Evolutionary conservation across 2,329 filamentous ascomycete species (phyloP).

Genomic region (Helicocarpus griseus): DNA sequence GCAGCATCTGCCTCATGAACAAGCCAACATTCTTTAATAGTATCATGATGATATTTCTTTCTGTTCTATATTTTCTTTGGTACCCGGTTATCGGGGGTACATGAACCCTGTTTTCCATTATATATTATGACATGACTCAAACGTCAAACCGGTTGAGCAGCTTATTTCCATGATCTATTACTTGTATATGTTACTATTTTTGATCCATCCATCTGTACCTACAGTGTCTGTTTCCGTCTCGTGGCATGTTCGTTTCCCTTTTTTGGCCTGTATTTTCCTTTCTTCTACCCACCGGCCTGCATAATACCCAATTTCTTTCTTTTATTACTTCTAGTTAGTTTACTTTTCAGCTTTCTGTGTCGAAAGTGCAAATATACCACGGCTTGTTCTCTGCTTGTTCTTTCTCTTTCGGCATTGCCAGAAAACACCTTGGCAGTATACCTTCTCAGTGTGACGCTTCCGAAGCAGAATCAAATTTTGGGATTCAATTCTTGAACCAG

Average conservation of each 20-base stretch:
- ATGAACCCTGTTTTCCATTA: not conserved
- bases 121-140: not conserved
- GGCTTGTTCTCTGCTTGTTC: too few relatives aligned
- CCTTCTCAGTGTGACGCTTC: too few relatives aligned
- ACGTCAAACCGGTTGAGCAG: not conserved
- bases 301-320: constrained; percentile 2
- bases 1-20: constrained; percentile 1
- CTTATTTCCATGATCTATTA: not conserved
- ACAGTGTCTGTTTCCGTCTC: not conserved
- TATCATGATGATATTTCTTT: not conserved
- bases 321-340: not conserved
- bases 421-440: too few relatives aligned
- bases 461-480: too few relatives aligned
- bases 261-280: not conserved
- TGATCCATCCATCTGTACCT: not conserved
- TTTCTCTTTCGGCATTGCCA: too few relatives aligned
- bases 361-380: not conserved
- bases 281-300: not conserved
- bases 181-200: not conserved
- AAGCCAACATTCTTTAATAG: not conserved
- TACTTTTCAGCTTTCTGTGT: not conserved
- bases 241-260: not conserved
- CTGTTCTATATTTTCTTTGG: not conserved
- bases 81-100: not conserved
- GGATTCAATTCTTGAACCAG: too few relatives aligned